Conservation (phyloP, 371 early-diverging fungal genomes). For the Mortierella sp. region DNA sequence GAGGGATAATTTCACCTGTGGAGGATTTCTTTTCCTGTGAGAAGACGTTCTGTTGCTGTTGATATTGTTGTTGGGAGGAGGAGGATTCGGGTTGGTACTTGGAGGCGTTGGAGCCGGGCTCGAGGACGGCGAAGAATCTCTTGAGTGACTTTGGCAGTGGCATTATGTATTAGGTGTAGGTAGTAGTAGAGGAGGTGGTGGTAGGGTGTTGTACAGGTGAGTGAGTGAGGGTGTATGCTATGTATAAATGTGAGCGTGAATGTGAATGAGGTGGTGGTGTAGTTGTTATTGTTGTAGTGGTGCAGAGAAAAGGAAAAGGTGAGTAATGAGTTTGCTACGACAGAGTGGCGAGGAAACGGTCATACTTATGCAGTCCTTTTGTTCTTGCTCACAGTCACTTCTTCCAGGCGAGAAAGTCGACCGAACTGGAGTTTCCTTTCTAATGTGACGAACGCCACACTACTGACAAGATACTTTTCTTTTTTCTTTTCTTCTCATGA, state of each 20-base stretch:
- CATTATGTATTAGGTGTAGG: not conserved
- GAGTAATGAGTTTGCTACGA: too few relatives aligned
- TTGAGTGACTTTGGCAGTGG: not conserved
- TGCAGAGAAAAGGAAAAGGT: not conserved
- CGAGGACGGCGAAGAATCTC: constrained; percentile 5
- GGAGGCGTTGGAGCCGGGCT: not conserved
- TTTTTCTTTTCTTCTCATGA: too few relatives aligned
- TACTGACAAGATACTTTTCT: too few relatives aligned
- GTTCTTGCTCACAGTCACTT: too few relatives aligned
- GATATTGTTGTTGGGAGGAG: not conserved
- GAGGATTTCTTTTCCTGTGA: constrained; percentile 1
- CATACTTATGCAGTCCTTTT: too few relatives aligned
- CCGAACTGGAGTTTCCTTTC: too few relatives aligned
- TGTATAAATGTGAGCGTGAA: not conserved
- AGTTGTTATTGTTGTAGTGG: not conserved
- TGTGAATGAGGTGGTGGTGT: not conserved
- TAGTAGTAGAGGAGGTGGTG: not conserved
- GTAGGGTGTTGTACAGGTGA: not conserved
- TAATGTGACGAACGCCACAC: too few relatives aligned
- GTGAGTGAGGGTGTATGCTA: not conserved
- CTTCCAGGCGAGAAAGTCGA: too few relatives aligned
- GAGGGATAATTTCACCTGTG: not conserved
- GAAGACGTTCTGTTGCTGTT: not conserved
- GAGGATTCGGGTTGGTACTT: not conserved
- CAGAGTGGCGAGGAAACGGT: too few relatives aligned